Percentiles rank a stretch among this genome's conserved stretches.
phyloP scores from a whole-genome alignment of 2,329 filamentous ascomycete species.

The Fusarium sp. region DNA sequence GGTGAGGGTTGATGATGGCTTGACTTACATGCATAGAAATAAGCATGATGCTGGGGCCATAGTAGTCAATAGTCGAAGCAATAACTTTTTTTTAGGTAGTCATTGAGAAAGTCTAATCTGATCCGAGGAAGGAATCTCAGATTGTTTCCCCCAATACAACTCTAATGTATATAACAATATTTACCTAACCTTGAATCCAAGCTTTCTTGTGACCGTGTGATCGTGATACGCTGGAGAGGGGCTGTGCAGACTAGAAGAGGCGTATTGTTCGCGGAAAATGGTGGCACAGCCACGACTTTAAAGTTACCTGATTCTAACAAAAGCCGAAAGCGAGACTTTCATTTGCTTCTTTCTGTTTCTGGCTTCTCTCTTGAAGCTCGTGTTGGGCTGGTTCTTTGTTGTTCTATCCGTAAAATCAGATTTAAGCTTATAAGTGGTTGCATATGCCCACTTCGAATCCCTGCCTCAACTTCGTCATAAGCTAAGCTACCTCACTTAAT shows the following conservation, averaged over 20 bases:
- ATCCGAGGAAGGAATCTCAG: not conserved
- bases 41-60: not conserved
- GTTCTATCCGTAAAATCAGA: slow-evolving; percentile 4
- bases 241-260: slow-evolving; percentile 39
- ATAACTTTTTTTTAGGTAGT: too few relatives aligned
- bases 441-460: slow-evolving; percentile 32
- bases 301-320: slow-evolving; percentile 22
- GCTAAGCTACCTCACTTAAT: slow-evolving; percentile 5
- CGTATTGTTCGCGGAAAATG: slow-evolving; percentile 27
- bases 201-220: slow-evolving; percentile 10
- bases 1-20: slow-evolving; percentile 22
- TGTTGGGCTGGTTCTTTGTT: slow-evolving; percentile 7
- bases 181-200: not conserved
- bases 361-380: not conserved
- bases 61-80: not conserved
- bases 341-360: not conserved
- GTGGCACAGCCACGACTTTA: slow-evolving; percentile 38
- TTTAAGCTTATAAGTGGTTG: slow-evolving; percentile 39
- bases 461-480: slow-evolving; percentile 33
- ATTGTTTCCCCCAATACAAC: too few relatives aligned
- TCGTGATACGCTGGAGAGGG: slow-evolving; percentile 12
- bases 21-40: not conserved
- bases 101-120: not conserved
- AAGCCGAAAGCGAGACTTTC: not conserved
- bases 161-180: too few relatives aligned